Conservation (phyloP, 208 protist species). For the Phytomonas sp. region DNA sequence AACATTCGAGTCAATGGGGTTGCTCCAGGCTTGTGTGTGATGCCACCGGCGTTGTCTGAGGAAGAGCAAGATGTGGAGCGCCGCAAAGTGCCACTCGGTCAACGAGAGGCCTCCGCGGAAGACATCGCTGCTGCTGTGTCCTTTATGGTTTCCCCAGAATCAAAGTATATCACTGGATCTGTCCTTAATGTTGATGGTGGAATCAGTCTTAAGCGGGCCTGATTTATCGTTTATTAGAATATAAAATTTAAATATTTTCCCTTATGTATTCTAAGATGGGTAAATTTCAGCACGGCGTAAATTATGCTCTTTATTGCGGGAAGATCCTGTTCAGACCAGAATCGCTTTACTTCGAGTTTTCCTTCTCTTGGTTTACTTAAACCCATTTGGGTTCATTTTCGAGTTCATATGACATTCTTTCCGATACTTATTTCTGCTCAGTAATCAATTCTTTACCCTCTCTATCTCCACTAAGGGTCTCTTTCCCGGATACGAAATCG, state of each 20-base stretch:
- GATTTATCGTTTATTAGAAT: slow-evolving; percentile 7
- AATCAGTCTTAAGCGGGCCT: slow-evolving; percentile 53
- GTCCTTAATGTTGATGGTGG: slow-evolving; percentile 65
- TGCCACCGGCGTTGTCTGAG: slow-evolving; percentile 34
- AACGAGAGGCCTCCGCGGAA: slow-evolving; percentile 34
- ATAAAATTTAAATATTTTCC: background rate
- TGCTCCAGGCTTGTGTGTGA: slow-evolving; percentile 37
- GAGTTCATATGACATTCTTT: background rate
- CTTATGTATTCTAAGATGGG: slow-evolving; percentile 3
- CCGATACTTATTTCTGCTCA: background rate
- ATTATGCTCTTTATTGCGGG: background rate
- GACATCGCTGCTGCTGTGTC: slow-evolving; percentile 48
- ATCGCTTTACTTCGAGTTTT: background rate
- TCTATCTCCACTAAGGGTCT: background rate
- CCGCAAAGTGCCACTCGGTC: slow-evolving; percentile 49
- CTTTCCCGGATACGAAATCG: background rate
- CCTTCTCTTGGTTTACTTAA: background rate
- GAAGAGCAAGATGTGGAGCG: slow-evolving; percentile 28
- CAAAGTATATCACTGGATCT: slow-evolving; percentile 56
- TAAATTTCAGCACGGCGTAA: background rate
- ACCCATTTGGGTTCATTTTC: background rate
- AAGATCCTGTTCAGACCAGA: background rate
- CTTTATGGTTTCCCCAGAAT: slow-evolving; percentile 53
- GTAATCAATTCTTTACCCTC: background rate
- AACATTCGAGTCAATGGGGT: slow-evolving; percentile 70